Base-by-base conservation (phyloP, 2,329 filamentous ascomycete species). In the Fusarium agapanthi region DNA sequence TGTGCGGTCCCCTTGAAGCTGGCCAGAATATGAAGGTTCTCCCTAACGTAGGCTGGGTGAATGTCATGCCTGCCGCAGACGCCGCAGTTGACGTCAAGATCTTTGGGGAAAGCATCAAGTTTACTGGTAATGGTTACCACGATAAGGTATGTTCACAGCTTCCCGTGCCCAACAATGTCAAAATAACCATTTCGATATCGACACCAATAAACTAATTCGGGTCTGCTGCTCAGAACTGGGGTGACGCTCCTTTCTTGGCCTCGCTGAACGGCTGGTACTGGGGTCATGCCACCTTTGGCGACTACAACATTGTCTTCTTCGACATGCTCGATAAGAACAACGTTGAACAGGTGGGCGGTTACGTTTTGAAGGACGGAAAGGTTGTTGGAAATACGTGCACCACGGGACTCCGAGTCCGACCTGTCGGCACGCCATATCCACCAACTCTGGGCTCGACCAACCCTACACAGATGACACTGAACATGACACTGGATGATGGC, bases 301-400 rank as follows among this genome's bases (percentile, higher is more conserved):
- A 51, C 18, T 51, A 51, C 9, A 35, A 51, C 16, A 51, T 51
- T 20, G 47, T 51, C 16, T 51, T 51, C 30, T 51, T 51, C 30
- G 30, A 51, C n/a, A 35, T 51, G n/a, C 47, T 51, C 12, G n/a
- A 51, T 7, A 51, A 24, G 3, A 13, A 51, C 12, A 11, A 26
- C n/a, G n/a, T 35, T 8, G n/a, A 51, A n/a, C 35, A 20, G 12
- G 47, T 35, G 1, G 47, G 47, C 8, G 30, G 47, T 5, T 51
- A 51, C 18, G 47, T 51, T 1, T 35, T 51, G 16, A 51, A 51
- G 3, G 30, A 51, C 3, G n/a, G 47, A 26, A 14, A 51, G n/a
- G 47, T 51, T 7, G 12, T 51, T 20, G 47, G 47, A 35, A 35
- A 35, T 4, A 51, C n/a, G 4, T 51, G 30, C n/a, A 51, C 47